Evolutionary conservation across 345 rosid genomes (phyloP).

Genomic region (Gossypium turneri): DNA sequence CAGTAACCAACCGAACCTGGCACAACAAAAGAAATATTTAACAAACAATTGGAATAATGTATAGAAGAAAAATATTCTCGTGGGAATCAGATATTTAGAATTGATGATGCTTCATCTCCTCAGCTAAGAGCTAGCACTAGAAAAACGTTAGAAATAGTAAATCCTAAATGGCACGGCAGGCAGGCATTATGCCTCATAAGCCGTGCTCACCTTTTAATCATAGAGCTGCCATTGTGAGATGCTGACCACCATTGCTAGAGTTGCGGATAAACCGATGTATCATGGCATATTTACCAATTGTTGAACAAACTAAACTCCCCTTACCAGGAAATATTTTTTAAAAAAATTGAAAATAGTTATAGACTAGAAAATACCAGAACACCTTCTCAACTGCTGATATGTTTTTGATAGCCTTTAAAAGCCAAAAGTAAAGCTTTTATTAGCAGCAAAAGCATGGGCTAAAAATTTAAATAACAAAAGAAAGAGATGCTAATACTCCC

Average conservation of each 20-base stretch:
- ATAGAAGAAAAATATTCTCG: constrained; percentile 1
- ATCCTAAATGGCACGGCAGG: constrained; percentile 81
- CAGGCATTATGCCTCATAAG: constrained; percentile 71
- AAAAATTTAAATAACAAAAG: constrained; percentile 44
- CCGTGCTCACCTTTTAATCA: constrained; percentile 97
- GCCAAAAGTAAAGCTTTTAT: constrained; percentile 57
- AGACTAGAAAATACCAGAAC: constrained; percentile 60
- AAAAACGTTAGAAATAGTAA: constrained; percentile 26
- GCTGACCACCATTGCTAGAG: constrained; percentile 94
- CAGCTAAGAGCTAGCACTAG: constrained; percentile 30
- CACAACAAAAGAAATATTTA: constrained; percentile 33
- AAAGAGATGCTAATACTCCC: constrained; percentile 66
- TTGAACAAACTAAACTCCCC: constrained; percentile 73
- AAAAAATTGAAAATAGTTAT: constrained; percentile 30
- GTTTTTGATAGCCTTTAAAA: constrained; percentile 70
- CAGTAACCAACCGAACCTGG: constrained; percentile 81
- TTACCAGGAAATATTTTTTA: constrained; percentile 85
- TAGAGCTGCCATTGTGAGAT: constrained; percentile 73
- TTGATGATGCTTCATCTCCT: constrained; percentile 16
- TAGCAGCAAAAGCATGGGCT: constrained; percentile 46
- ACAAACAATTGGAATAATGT: constrained; percentile 16
- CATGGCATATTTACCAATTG: constrained; percentile 66
- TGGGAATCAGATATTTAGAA: constrained; percentile 16
- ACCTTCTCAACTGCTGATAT: constrained; percentile 75
- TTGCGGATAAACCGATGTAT: constrained; percentile 82